Conservation (phyloP, 257 asterid species). For the Solanum appendiculatum region DNA sequence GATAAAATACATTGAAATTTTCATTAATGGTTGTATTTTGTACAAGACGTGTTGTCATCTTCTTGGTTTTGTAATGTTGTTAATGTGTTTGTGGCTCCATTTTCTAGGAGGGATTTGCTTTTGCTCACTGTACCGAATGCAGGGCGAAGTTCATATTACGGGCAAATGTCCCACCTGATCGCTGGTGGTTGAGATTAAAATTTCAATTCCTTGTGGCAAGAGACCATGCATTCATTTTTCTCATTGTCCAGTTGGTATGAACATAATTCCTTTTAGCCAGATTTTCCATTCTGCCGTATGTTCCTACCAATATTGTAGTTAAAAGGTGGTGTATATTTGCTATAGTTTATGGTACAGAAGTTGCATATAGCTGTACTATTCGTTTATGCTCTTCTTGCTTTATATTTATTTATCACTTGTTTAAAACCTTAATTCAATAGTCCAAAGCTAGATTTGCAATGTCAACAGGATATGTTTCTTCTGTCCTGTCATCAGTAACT, state of each 20-base stretch:
- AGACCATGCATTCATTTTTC: constrained; percentile 86
- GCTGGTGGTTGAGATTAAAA: constrained; percentile 99
- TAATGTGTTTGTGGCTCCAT: constrained; percentile 8
- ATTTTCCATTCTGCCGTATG: not conserved
- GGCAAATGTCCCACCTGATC: constrained; percentile 94
- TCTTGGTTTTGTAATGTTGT: not conserved
- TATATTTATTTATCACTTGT: not conserved
- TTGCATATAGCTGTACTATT: not conserved
- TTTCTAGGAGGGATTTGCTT: constrained; percentile 97
- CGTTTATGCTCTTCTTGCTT: not conserved
- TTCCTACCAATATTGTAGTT: not conserved
- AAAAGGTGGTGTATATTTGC: not conserved
- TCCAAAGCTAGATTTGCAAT: not conserved
- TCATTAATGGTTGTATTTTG: not conserved
- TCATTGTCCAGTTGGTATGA: constrained; percentile 91
- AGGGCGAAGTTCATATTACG: constrained; percentile 89
- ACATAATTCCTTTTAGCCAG: not conserved
- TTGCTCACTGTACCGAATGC: constrained; percentile 99
- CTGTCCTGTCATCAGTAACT: not conserved
- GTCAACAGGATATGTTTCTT: not conserved
- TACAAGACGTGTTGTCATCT: not conserved
- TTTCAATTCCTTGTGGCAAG: constrained; percentile 96
- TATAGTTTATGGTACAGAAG: not conserved
- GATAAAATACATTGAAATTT: not conserved
- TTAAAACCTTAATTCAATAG: not conserved